Percentiles rank a stretch among this genome's conserved stretches.
phyloP scores from a whole-genome alignment of 2,329 filamentous ascomycete species.

The Neoscytalidium dimidiatum region DNA sequence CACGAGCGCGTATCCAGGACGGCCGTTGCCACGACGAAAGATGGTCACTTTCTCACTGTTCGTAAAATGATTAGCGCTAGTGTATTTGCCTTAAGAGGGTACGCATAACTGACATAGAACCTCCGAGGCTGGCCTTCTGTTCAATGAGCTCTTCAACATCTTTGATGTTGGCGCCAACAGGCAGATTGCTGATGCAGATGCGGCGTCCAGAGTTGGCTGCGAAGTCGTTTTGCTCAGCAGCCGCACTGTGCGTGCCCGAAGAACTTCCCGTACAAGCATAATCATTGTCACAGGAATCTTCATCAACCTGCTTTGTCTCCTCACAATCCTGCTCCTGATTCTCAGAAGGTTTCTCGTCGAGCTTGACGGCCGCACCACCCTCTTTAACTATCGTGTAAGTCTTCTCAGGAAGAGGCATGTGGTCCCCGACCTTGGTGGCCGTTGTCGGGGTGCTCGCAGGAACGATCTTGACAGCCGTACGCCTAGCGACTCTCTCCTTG shows the following conservation, averaged over 20 bases:
- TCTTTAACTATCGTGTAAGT: neutral
- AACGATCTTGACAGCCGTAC: conserved; percentile 8
- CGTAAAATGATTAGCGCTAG: neutral
- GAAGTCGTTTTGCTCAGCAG: neutral
- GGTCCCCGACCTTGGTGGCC: neutral
- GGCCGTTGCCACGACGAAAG: conserved; percentile 1
- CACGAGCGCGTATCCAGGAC: conserved; percentile 8
- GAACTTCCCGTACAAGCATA: neutral
- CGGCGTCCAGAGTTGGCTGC: neutral
- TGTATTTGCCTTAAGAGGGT: neutral
- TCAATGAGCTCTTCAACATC: conserved; percentile 8
- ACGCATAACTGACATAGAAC: neutral
- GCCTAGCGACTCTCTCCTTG: conserved; percentile 6
- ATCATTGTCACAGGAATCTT: neutral
- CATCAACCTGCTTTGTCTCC: neutral
- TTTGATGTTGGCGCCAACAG: neutral
- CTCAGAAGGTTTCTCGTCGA: neutral
- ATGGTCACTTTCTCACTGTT: conserved; percentile 3
- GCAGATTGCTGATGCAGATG: conserved; percentile 17
- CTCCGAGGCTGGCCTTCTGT: neutral
- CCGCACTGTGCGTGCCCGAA: no score
- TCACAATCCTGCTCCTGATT: neutral
- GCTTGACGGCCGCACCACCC: neutral
- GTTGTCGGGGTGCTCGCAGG: neutral
- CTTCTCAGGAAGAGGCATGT: neutral